phyloP scores from a whole-genome alignment of 2,329 filamentous ascomycete genomes.

The Penicillium olsonii region DNA sequence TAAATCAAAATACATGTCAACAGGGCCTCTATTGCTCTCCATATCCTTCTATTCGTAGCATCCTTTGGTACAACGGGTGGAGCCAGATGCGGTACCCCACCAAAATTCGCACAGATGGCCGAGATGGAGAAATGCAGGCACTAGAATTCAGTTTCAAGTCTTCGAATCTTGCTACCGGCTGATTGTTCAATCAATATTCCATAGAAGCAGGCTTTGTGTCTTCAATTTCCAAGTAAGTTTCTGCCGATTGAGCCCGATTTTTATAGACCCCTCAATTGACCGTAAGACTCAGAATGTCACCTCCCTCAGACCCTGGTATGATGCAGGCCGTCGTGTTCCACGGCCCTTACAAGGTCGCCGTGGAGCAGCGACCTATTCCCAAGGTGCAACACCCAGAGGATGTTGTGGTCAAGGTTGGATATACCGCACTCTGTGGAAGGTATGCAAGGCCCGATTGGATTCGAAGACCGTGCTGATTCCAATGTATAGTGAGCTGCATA shows the following conservation, averaged over 20 bases:
- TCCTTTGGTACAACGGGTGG: not conserved
- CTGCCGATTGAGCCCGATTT: not conserved
- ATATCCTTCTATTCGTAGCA: not conserved
- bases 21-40: not conserved
- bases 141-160: constrained; percentile 5
- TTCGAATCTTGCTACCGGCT: constrained; percentile 6
- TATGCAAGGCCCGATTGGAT: constrained; percentile 38
- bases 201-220: too few species aligned
- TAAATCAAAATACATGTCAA: too few species aligned
- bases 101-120: constrained; percentile 19
- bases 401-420: constrained; percentile 78
- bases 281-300: constrained; percentile 15
- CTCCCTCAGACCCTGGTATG: constrained; percentile 39
- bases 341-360: constrained; percentile 69
- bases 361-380: constrained; percentile 80
- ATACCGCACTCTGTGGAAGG: constrained; percentile 86
- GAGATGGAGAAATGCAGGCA: constrained; percentile 17
- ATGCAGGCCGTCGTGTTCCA: constrained; percentile 93
- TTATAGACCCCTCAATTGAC: not conserved
- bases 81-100: constrained; percentile 11
- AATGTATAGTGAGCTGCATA: constrained; percentile 71
- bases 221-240: constrained; percentile 6
- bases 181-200: constrained; percentile 2
- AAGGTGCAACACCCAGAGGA: constrained; percentile 70
- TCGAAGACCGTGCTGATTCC: not conserved